phyloP scores from a whole-genome alignment of 345 rosid species.

The Excoecaria cochinchinensis region DNA sequence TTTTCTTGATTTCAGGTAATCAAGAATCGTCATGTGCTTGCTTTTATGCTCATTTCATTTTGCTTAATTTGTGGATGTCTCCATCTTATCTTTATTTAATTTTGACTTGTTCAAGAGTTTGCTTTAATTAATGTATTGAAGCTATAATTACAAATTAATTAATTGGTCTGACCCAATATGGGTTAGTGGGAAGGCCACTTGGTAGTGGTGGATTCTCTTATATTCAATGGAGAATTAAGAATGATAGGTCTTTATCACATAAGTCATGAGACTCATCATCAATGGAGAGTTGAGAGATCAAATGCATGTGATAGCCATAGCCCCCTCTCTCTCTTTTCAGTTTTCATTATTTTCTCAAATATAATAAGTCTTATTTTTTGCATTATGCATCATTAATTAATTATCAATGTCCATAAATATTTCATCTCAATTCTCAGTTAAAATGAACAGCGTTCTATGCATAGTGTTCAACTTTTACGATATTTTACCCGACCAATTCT shows the following conservation, averaged over 20 bases:
- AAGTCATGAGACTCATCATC: background rate
- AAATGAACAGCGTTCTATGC: no score
- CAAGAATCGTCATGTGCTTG: background rate
- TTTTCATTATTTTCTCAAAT: background rate
- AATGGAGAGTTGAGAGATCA: background rate
- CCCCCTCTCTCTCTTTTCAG: background rate
- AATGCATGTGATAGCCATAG: background rate
- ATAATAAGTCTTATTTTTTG: background rate
- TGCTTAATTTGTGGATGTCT: background rate
- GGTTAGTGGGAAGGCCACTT: slow-evolving; percentile 16
- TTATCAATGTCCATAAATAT: no score
- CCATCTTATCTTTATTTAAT: no score
- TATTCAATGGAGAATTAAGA: background rate
- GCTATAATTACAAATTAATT: background rate
- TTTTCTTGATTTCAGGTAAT: background rate
- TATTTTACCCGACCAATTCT: no score
- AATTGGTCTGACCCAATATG: background rate
- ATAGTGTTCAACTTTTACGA: no score
- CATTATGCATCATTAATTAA: background rate
- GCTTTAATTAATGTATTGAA: background rate
- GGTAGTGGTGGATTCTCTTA: slow-evolving; percentile 3
- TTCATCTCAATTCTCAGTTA: no score
- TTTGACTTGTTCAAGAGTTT: background rate
- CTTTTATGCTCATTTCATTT: background rate
- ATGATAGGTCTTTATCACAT: no score